Evolutionary conservation across 2,329 filamentous ascomycete species (phyloP).

Genomic region (Claviceps spartinae): DNA sequence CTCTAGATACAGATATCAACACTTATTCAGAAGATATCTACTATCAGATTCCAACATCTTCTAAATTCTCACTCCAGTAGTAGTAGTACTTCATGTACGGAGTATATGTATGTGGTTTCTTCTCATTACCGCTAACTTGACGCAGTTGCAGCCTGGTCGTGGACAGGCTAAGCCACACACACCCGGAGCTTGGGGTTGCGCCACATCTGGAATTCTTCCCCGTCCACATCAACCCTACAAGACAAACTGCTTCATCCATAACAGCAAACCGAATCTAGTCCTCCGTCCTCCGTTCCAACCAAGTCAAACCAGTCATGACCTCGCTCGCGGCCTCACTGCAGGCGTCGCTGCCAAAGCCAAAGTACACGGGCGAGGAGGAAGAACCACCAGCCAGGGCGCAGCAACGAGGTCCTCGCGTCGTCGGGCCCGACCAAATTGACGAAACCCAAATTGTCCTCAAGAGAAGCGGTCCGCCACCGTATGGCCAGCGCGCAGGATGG

Average conservation of each 20-base stretch:
- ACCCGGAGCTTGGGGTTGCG: slow-evolving; percentile 2
- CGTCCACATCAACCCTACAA: slow-evolving; percentile 4
- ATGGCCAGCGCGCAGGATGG: slow-evolving; percentile 81
- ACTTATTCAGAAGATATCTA: too few relatives aligned
- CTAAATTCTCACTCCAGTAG: too few relatives aligned
- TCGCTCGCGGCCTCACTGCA: slow-evolving; percentile 60
- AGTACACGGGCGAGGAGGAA: slow-evolving; percentile 82
- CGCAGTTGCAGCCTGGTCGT: neutral
- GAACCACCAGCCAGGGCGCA: slow-evolving; percentile 58
- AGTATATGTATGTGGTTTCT: neutral
- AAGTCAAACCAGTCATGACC: slow-evolving; percentile 33
- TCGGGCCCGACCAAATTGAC: slow-evolving; percentile 68
- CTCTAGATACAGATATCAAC: too few relatives aligned
- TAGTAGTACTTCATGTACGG: too few relatives aligned
- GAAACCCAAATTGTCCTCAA: slow-evolving; percentile 75
- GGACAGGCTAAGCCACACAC: slow-evolving; percentile 15
- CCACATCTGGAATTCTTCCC: slow-evolving; percentile 22
- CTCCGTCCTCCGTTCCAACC: slow-evolving; percentile 9
- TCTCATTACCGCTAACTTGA: too few relatives aligned
- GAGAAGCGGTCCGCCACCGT: slow-evolving; percentile 73
- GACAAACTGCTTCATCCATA: slow-evolving; percentile 5
- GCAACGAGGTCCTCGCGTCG: slow-evolving; percentile 68
- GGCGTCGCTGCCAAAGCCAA: slow-evolving; percentile 73
- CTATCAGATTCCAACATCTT: too few relatives aligned
- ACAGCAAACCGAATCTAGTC: slow-evolving; percentile 7